A percentile compares a stretch with the other conserved stretches of the same genome.
Evolutionary conservation across 441 rosid genomes (phyloP).

Genomic region (Pelargonium citronellum): DNA sequence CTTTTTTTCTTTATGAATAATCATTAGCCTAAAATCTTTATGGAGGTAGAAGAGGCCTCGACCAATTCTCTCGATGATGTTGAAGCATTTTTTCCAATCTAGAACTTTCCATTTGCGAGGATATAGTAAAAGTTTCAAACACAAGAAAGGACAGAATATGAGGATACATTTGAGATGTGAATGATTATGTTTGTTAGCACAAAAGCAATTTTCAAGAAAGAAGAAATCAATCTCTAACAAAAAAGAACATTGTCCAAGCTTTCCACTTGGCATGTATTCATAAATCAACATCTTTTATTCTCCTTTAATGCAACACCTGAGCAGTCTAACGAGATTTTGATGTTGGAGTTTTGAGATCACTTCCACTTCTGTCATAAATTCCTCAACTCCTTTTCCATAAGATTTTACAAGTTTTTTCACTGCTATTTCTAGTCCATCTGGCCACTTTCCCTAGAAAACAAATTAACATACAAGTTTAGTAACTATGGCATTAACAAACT

Average conservation of each 20-base stretch:
- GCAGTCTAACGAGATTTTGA: slow-evolving; percentile 68
- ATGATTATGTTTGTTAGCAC: too few species aligned
- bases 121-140: not conserved
- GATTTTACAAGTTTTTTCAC: slow-evolving; percentile 68
- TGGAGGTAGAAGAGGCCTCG: slow-evolving; percentile 38
- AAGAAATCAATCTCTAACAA: slow-evolving; percentile 31
- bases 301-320: slow-evolving; percentile 72
- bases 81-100: slow-evolving; percentile 27
- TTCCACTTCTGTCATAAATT: slow-evolving; percentile 66
- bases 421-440: slow-evolving; percentile 71
- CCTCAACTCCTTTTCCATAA: slow-evolving; percentile 80
- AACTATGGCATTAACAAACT: not conserved
- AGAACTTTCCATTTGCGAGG: slow-evolving; percentile 6
- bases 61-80: slow-evolving; percentile 29
- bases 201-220: not conserved
- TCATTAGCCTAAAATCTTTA: slow-evolving; percentile 34
- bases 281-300: slow-evolving; percentile 71
- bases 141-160: not conserved
- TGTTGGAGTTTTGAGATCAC: slow-evolving; percentile 77
- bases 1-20: slow-evolving; percentile 46
- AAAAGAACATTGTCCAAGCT: slow-evolving; percentile 76
- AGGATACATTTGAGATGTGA: too few species aligned
- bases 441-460: slow-evolving; percentile 58
- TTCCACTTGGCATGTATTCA: slow-evolving; percentile 74
- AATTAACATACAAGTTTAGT: not conserved